phyloP scores from a whole-genome alignment of 768 basidiomycete genomes.

The Phaffia australis region DNA sequence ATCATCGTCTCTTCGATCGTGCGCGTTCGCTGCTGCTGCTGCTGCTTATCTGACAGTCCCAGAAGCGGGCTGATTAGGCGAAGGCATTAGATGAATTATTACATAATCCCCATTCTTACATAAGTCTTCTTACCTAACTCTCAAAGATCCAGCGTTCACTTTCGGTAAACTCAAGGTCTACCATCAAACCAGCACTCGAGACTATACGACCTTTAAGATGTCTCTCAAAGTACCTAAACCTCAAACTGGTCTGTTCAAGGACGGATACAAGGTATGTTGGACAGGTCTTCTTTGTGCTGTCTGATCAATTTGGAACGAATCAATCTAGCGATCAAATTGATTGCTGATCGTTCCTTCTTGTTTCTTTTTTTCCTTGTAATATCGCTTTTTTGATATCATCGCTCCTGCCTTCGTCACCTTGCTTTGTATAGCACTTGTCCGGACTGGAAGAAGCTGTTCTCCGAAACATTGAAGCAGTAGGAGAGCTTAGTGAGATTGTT shows the following conservation, averaged over 20 bases:
- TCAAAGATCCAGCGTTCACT: too few species aligned
- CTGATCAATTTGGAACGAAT: neutral
- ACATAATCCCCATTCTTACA: too few species aligned
- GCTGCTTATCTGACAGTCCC: too few species aligned
- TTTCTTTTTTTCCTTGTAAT: neutral
- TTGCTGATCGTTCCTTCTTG: neutral
- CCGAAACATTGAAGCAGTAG: conserved; percentile 50
- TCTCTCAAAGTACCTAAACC: conserved; percentile 87
- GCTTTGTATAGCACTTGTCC: conserved; percentile 51
- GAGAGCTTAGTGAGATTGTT: conserved; percentile 86
- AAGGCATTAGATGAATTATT: too few species aligned
- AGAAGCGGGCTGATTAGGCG: too few species aligned
- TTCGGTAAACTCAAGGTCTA: too few species aligned
- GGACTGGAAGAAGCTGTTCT: conserved; percentile 96
- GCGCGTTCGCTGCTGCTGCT: too few species aligned
- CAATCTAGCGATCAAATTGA: neutral
- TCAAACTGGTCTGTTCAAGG: conserved; percentile 68
- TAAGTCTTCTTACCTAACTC: too few species aligned
- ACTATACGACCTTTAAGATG: conserved; percentile 44
- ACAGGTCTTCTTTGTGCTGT: too few species aligned
- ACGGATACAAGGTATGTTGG: conserved; percentile 74
- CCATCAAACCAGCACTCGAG: too few species aligned
- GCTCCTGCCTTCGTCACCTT: neutral
- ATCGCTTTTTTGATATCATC: neutral
- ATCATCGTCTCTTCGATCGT: too few species aligned